Base-by-base conservation (phyloP, 2,329 filamentous ascomycete genomes). In the Botryotinia calthae region DNA sequence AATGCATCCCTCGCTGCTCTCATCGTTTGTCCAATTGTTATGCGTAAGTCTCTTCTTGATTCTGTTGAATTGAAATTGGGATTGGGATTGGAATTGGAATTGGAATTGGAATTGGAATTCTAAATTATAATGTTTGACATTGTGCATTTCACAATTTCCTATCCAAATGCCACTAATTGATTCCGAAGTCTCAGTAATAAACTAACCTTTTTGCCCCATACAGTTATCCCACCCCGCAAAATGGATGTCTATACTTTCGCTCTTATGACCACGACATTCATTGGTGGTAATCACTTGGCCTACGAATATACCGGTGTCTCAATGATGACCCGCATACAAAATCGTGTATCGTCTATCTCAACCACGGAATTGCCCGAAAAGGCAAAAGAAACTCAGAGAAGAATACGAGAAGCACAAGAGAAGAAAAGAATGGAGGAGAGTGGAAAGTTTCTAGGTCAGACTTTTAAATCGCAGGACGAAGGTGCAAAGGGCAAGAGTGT, bases 191-290 rank as follows among this genome's bases (percentile, higher is more conserved):
- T 54, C 16, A 54, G 37, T 54, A 14, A 14, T 4, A 7, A 66
- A 10, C 64, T 66, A 22, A 66, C 16, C 46, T 28, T 61, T n/a
- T 46, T 64, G 48, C 34, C 51, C 46, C 44, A 54, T 28, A 22
- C 22, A 66, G 78, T 85, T 25, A 81, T 90, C 16, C 89, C 89
- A 16, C 89, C 89, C 0, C 87, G 89, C 63, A 90, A 90, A 81
- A 81, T 91, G 67, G 88, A 90, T 78, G 77, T 87, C 70, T 90
- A 88, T 81, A 90, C 88, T 28, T 83, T 88, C 76, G 83, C 83
- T 0, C 84, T 90, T 12, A 81, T 84, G 59, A 80, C 83, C 42
- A 83, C 84, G 2, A 80, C 77, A 12, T 76, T 77, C 31, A 58
- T 78, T 2, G 77, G 76, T 44, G 77, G 73, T 4, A 81, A 81